Conservation (phyloP, 2,329 filamentous ascomycete genomes). For the Fusarium compactum region DNA sequence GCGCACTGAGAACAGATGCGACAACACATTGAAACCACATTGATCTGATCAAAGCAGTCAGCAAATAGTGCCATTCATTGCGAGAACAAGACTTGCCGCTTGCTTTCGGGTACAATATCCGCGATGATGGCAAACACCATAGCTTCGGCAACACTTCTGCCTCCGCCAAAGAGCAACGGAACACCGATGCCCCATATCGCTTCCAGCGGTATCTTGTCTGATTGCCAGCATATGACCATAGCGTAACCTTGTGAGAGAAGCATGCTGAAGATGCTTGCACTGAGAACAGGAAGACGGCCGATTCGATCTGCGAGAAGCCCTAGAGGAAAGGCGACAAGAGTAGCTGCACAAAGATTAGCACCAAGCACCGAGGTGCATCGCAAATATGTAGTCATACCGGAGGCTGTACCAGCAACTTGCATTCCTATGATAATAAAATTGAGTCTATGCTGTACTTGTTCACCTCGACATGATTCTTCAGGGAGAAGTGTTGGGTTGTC, state of each 20-base stretch:
- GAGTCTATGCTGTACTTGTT: constrained; percentile 40
- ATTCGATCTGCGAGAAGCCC: constrained; percentile 43
- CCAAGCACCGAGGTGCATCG: background rate
- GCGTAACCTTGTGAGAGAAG: constrained; percentile 40
- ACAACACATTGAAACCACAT: constrained; percentile 45
- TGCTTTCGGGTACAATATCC: constrained; percentile 31
- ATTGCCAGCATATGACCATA: constrained; percentile 39
- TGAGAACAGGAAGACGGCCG: constrained; percentile 45
- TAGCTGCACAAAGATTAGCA: constrained; percentile 25
- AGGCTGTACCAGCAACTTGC: constrained; percentile 39
- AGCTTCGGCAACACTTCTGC: constrained; percentile 44
- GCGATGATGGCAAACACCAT: constrained; percentile 48
- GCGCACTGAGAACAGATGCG: constrained; percentile 38
- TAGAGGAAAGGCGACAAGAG: constrained; percentile 40
- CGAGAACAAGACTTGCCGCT: constrained; percentile 21
- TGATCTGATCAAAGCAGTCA: constrained; percentile 25
- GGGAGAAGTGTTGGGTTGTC: constrained; percentile 19
- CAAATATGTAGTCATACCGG: constrained; percentile 10
- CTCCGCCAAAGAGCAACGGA: constrained; percentile 44
- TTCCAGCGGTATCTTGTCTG: constrained; percentile 34
- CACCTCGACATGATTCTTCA: constrained; percentile 35
- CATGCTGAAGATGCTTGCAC: constrained; percentile 42
- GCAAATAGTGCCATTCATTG: background rate
- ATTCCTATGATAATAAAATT: constrained; percentile 40
- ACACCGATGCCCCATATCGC: constrained; percentile 45